Conservation (phyloP, 768 basidiomycete genomes). For the Suillus variegatus region DNA sequence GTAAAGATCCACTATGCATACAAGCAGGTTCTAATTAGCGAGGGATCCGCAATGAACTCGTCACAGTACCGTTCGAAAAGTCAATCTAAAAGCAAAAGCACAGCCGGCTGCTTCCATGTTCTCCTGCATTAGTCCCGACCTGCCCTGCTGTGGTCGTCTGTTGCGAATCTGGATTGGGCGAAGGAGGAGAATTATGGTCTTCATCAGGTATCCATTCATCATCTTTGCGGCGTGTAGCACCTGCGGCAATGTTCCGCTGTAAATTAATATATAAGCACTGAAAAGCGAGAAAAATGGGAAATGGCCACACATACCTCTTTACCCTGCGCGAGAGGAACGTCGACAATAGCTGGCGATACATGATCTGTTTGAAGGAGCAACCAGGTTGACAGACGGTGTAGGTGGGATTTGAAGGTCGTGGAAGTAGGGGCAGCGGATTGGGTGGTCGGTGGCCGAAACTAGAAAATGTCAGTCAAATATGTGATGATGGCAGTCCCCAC, state of each 20-base stretch:
- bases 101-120: background rate
- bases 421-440: background rate
- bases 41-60: too few species aligned
- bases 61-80: too few species aligned
- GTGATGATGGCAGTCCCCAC: background rate
- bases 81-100: background rate
- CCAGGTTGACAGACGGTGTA: background rate
- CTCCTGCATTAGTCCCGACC: background rate
- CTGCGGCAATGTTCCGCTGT: background rate
- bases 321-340: background rate
- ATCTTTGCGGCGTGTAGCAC: background rate
- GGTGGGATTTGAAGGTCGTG: background rate
- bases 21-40: too few species aligned
- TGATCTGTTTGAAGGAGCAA: background rate
- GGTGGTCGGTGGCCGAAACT: background rate
- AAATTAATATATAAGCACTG: background rate
- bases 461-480: background rate
- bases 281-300: background rate
- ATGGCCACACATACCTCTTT: background rate
- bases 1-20: too few species aligned
- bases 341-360: background rate
- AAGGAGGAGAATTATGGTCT: background rate
- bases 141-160: too few species aligned
- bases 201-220: background rate
- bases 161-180: too few species aligned